A percentile compares a stretch with the other conserved stretches of the same genome.
Evolutionary conservation across 148 eudicot species (phyloP).

Genomic region (Rhododendron kiyosumense): DNA sequence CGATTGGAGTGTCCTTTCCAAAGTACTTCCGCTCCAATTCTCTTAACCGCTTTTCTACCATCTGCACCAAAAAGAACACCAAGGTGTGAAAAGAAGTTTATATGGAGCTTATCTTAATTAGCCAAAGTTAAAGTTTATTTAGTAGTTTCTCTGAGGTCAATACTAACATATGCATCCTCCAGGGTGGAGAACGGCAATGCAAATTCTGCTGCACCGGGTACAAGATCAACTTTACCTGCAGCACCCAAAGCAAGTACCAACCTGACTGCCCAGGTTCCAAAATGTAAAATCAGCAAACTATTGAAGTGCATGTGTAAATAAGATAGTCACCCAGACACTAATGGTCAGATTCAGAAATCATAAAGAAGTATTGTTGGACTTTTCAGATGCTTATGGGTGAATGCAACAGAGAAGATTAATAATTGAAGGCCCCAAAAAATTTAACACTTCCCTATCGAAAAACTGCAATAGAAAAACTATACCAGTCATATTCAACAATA

Average conservation of each 20-base stretch:
- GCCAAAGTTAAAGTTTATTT: neutral
- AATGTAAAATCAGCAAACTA: conserved; percentile 35
- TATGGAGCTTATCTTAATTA: neutral
- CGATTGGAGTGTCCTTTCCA: conserved; percentile 49
- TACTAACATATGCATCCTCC: conserved; percentile 90
- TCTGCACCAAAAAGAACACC: conserved; percentile 39
- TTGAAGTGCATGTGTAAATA: neutral
- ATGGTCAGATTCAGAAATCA: conserved; percentile 5
- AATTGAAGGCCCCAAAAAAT: neutral
- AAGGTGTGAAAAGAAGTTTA: neutral
- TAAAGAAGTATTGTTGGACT: neutral
- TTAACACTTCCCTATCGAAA: neutral
- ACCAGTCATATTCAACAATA: conserved; percentile 94
- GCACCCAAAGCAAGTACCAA: conserved; percentile 99
- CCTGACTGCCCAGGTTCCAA: conserved; percentile 93
- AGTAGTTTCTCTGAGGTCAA: neutral
- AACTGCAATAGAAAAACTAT: conserved; percentile 14
- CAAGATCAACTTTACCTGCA: conserved; percentile 74
- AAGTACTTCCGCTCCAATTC: conserved; percentile 65
- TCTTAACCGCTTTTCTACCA: conserved; percentile 61
- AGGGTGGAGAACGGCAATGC: conserved; percentile 90
- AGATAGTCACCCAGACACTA: neutral
- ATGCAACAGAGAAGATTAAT: neutral
- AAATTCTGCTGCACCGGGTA: conserved; percentile 78
- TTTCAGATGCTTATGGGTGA: neutral